phyloP scores from a whole-genome alignment of 108 stramenopile species.

The Pseudonitzschia pungens region DNA sequence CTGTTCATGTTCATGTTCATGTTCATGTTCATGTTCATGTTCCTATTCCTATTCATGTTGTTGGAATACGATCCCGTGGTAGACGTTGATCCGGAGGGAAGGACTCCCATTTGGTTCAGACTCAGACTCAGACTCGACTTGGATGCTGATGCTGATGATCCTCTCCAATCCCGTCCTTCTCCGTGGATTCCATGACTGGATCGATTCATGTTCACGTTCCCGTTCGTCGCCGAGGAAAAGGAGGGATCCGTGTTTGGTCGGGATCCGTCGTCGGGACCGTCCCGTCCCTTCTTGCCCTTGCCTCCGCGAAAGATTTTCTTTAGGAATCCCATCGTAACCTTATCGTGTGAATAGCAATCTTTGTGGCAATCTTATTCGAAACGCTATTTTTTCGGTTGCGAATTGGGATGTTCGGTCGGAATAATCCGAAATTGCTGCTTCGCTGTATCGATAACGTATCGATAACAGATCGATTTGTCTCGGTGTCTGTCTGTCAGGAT shows the following conservation, averaged over 20 bases:
- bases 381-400: too few species aligned
- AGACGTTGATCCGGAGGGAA: background rate
- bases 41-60: background rate
- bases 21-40: background rate
- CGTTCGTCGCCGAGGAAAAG: background rate
- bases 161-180: background rate
- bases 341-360: too few species aligned
- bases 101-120: background rate
- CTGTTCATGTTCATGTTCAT: background rate
- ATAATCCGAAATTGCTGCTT: too few species aligned
- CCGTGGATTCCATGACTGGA: background rate
- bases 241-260: background rate
- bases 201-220: background rate
- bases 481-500: too few species aligned
- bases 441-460: too few species aligned
- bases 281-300: conserved; percentile 14
- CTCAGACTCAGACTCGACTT: background rate
- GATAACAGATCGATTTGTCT: too few species aligned
- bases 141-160: background rate
- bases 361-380: too few species aligned
- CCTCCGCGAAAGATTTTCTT: conserved; percentile 17
- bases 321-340: conserved; percentile 16
- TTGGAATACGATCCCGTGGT: background rate
- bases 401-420: too few species aligned
- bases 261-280: background rate